phyloP scores from a whole-genome alignment of 192 early-diverging fungal species.

The Chytriomyces sp. region DNA sequence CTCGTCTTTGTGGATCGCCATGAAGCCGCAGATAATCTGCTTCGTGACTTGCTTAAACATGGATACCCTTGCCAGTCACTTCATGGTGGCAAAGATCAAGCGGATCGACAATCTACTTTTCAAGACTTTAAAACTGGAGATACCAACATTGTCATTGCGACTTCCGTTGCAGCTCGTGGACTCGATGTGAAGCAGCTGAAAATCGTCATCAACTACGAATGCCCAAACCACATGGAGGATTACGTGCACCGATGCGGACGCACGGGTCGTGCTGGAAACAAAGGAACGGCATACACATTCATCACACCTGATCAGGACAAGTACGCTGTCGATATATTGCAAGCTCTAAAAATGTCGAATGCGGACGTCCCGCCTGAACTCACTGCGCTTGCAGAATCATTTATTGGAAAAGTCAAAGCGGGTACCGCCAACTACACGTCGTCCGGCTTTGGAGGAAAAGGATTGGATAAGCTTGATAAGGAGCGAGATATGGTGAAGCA shows the following conservation, averaged over 20 bases:
- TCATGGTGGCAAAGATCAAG: slow-evolving; percentile 90
- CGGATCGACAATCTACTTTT: slow-evolving; percentile 82
- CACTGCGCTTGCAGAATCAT: slow-evolving; percentile 76
- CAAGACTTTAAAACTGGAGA: slow-evolving; percentile 91
- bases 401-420: slow-evolving; percentile 78
- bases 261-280: slow-evolving; percentile 97
- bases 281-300: slow-evolving; percentile 95
- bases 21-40: slow-evolving; percentile 88
- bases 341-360: slow-evolving; percentile 82
- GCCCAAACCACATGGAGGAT: slow-evolving; percentile 98
- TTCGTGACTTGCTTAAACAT: slow-evolving; percentile 80
- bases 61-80: slow-evolving; percentile 89
- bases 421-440: slow-evolving; percentile 73
- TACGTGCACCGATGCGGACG: slow-evolving; percentile 98
- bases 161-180: slow-evolving; percentile 93
- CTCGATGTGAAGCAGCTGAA: slow-evolving; percentile 93
- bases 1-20: slow-evolving; percentile 97
- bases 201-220: slow-evolving; percentile 95
- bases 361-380: slow-evolving; percentile 77
- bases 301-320: slow-evolving; percentile 92
- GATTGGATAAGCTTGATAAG: slow-evolving; percentile 90
- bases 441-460: slow-evolving; percentile 96
- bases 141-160: slow-evolving; percentile 91
- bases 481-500: slow-evolving; percentile 88
- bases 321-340: slow-evolving; percentile 89